A percentile compares a stretch with the other conserved stretches of the same genome.
Evolutionary conservation across 2,329 filamentous ascomycete species (phyloP).

Genomic region (Arthrobotrys conoides): DNA sequence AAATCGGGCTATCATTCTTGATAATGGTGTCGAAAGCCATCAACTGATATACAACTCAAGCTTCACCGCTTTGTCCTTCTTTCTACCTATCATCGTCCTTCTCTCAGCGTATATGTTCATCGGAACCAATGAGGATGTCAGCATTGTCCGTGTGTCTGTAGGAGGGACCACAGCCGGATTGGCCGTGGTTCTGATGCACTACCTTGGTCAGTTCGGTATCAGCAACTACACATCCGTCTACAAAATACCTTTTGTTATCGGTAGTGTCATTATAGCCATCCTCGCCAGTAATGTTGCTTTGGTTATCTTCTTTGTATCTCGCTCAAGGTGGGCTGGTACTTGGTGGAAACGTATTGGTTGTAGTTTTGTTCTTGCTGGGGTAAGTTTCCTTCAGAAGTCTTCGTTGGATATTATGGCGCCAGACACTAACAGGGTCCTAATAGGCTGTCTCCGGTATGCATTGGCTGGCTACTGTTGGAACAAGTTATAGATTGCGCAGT

Average conservation of each 20-base stretch:
- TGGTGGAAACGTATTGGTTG: slow-evolving; percentile 82
- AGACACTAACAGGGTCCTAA: neutral
- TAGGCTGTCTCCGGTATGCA: slow-evolving; percentile 84
- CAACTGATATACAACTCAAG: slow-evolving; percentile 81
- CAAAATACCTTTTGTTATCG: slow-evolving; percentile 73
- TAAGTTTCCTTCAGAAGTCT: slow-evolving; percentile 12
- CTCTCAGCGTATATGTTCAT: slow-evolving; percentile 79
- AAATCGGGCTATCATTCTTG: slow-evolving; percentile 82
- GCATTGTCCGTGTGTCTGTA: slow-evolving; percentile 73
- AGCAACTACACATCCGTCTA: slow-evolving; percentile 81
- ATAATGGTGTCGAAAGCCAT: slow-evolving; percentile 73
- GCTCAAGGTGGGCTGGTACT: slow-evolving; percentile 81
- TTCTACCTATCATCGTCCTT: slow-evolving; percentile 82
- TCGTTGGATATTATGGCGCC: neutral
- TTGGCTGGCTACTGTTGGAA: slow-evolving; percentile 83
- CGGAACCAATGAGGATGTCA: slow-evolving; percentile 74
- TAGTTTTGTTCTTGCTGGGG: slow-evolving; percentile 77
- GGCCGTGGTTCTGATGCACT: slow-evolving; percentile 88
- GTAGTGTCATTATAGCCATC: slow-evolving; percentile 79
- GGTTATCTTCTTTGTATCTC: slow-evolving; percentile 82
- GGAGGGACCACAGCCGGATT: slow-evolving; percentile 80
- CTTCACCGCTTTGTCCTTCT: slow-evolving; percentile 82
- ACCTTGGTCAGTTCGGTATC: slow-evolving; percentile 83
- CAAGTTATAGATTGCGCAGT: slow-evolving; percentile 74
- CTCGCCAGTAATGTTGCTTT: slow-evolving; percentile 79